Evolutionary conservation across 306 rosid genomes (phyloP).

Genomic region (Morella rubra): DNA sequence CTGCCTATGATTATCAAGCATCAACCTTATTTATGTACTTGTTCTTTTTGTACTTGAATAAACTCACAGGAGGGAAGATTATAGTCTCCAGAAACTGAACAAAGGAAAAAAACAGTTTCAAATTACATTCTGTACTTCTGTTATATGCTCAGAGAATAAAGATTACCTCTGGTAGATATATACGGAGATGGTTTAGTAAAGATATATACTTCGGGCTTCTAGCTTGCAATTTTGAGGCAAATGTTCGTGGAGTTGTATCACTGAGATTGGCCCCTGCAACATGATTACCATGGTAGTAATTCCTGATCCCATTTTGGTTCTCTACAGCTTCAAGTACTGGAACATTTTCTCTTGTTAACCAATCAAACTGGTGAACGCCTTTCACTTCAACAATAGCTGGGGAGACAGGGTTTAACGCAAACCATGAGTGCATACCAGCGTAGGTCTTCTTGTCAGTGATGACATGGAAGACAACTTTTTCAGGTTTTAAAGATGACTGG

Average conservation of each 20-base stretch:
- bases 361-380: slow-evolving; percentile 95
- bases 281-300: slow-evolving; percentile 96
- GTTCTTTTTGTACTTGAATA: background rate
- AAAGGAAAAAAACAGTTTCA: background rate
- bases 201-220: slow-evolving; percentile 99
- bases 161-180: slow-evolving; percentile 92
- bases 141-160: too few species aligned
- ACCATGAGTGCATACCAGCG: slow-evolving; percentile 99
- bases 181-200: slow-evolving; percentile 93
- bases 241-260: slow-evolving; percentile 64
- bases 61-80: background rate
- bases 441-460: slow-evolving; percentile 97
- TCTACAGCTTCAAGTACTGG: slow-evolving; percentile 99
- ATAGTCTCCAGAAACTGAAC: background rate
- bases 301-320: slow-evolving; percentile 79
- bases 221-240: slow-evolving; percentile 86
- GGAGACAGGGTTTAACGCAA: slow-evolving; percentile 82
- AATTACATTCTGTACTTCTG: background rate
- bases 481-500: slow-evolving; percentile 77
- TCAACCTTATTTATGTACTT: background rate
- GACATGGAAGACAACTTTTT: slow-evolving; percentile 89
- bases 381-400: slow-evolving; percentile 97
- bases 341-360: slow-evolving; percentile 99
- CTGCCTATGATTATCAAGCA: slow-evolving; percentile 2
- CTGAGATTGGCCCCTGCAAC: slow-evolving; percentile 63